These are phyloP conservation scores for Senecio squalidus DNA, from an alignment of 140 eudicot genomes.

Conservation along the genomic window DNA sequence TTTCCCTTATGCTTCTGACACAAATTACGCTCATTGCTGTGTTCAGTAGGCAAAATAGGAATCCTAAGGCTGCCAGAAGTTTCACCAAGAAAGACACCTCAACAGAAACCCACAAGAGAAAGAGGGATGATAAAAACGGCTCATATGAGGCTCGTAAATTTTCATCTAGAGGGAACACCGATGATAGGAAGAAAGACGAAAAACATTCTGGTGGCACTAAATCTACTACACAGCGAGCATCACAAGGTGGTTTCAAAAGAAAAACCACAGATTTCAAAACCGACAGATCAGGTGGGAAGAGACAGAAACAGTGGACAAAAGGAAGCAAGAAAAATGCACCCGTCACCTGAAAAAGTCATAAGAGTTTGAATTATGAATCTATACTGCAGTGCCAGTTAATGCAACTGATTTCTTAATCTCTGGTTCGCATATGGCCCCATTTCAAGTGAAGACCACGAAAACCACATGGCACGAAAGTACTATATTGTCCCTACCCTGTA, in stretches of 20 bases:
- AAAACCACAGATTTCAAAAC: constrained; percentile 20
- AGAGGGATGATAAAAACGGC: constrained; percentile 30
- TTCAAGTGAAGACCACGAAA: constrained; percentile 9
- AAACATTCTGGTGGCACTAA: constrained; percentile 17
- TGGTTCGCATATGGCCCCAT: background rate
- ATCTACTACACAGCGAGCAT: constrained; percentile 2
- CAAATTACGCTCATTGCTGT: constrained; percentile 3
- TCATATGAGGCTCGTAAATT: constrained; percentile 19
- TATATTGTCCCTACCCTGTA: background rate
- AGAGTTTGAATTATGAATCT: background rate
- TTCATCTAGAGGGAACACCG: constrained; percentile 17
- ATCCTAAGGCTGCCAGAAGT: constrained; percentile 25
- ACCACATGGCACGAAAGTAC: background rate
- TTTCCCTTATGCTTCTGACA: constrained; percentile 5
- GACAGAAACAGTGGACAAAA: constrained; percentile 21
- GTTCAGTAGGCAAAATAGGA: constrained; percentile 44
- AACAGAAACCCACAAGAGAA: constrained; percentile 31
- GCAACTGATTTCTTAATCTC: background rate
- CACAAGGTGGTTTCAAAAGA: constrained; percentile 26
- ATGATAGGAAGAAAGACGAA: constrained; percentile 16
- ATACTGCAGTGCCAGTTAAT: background rate
- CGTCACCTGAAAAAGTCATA: constrained; percentile 17
- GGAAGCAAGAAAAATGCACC: constrained; percentile 22
- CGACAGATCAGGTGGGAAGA: constrained; percentile 21
- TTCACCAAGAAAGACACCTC: constrained; percentile 28